These are phyloP conservation scores for Suillus clintonianus DNA, from an alignment of 768 basidiomycete species.

Conservation along the genomic window DNA sequence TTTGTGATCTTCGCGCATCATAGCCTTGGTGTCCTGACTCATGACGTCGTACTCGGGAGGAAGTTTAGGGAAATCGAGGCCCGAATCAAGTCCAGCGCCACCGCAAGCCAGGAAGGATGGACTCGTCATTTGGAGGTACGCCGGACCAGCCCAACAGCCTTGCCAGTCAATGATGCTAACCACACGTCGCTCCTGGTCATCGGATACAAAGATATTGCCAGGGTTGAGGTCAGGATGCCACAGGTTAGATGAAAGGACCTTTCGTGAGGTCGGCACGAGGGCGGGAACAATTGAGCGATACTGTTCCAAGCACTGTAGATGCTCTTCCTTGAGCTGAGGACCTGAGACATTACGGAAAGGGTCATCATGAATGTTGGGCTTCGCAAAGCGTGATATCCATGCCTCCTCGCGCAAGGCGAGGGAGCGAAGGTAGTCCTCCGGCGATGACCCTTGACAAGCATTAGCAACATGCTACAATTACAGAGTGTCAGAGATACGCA, in stretches of 20 bases:
- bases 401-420: conserved; percentile 22
- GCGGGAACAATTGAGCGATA: conserved; percentile 23
- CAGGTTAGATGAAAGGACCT: conserved; percentile 22
- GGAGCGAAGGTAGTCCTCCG: conserved; percentile 20
- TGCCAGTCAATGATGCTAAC: conserved; percentile 34
- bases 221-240: conserved; percentile 33
- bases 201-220: conserved; percentile 26
- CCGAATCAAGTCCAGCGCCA: conserved; percentile 5
- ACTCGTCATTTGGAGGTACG: conserved; percentile 15
- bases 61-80: conserved; percentile 15
- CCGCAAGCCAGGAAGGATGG: conserved; percentile 12
- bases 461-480: neutral
- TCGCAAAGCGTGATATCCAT: conserved; percentile 12
- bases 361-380: conserved; percentile 16
- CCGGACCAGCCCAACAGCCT: conserved; percentile 17
- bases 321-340: conserved; percentile 17
- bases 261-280: conserved; percentile 20
- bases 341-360: conserved; percentile 16
- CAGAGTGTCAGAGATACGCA: conserved; percentile 16
- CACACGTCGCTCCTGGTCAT: conserved; percentile 15
- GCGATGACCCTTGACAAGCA: conserved; percentile 16
- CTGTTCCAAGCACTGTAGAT: conserved; percentile 22
- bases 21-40: conserved; percentile 9
- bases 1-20: conserved; percentile 12
- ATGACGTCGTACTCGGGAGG: conserved; percentile 12